A percentile compares a stretch with the other conserved stretches of the same genome.
These are phyloP conservation scores for Adenanthera pavonina DNA, from an alignment of 306 rosid species.

Conservation along the genomic window DNA sequence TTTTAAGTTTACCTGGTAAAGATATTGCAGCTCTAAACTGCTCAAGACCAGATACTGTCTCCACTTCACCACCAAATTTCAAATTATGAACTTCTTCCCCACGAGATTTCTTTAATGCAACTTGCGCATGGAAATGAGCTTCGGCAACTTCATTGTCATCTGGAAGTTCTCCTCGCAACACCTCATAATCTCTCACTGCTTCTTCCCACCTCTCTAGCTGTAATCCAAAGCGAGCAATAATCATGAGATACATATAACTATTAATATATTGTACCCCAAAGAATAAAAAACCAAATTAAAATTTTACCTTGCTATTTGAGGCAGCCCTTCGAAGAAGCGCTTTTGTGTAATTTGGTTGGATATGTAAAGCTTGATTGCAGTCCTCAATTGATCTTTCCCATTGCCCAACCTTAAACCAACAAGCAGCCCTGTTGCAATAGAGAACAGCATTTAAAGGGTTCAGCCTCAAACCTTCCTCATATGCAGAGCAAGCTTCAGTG, in stretches of 20 bases:
- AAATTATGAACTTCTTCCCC: slow-evolving; percentile 85
- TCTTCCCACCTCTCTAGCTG: slow-evolving; percentile 94
- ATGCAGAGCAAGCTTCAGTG: slow-evolving; percentile 90
- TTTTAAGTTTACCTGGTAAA: slow-evolving; percentile 59
- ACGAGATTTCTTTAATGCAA: slow-evolving; percentile 87
- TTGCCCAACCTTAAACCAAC: slow-evolving; percentile 92
- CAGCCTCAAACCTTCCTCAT: slow-evolving; percentile 85
- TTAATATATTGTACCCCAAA: neutral
- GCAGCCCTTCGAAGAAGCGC: slow-evolving; percentile 99
- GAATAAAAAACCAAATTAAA: slow-evolving; percentile 10
- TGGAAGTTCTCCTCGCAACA: slow-evolving; percentile 77
- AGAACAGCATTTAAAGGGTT: slow-evolving; percentile 87
- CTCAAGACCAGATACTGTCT: slow-evolving; percentile 78
- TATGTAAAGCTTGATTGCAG: slow-evolving; percentile 75
- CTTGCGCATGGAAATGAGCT: slow-evolving; percentile 81
- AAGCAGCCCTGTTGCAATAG: slow-evolving; percentile 93
- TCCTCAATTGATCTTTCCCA: slow-evolving; percentile 92
- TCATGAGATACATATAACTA: slow-evolving; percentile 12
- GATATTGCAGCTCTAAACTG: slow-evolving; percentile 82
- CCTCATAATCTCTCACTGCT: slow-evolving; percentile 81
- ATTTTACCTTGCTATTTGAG: slow-evolving; percentile 76
- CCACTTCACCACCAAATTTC: slow-evolving; percentile 93
- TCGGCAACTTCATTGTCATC: slow-evolving; percentile 85
- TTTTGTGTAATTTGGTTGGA: slow-evolving; percentile 82
- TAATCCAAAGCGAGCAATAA: slow-evolving; percentile 35